A percentile compares a stretch with the other conserved stretches of the same genome.
phyloP scores from a whole-genome alignment of 495 filamentous ascomycete genomes.

The Aspergillus ellipticus region DNA sequence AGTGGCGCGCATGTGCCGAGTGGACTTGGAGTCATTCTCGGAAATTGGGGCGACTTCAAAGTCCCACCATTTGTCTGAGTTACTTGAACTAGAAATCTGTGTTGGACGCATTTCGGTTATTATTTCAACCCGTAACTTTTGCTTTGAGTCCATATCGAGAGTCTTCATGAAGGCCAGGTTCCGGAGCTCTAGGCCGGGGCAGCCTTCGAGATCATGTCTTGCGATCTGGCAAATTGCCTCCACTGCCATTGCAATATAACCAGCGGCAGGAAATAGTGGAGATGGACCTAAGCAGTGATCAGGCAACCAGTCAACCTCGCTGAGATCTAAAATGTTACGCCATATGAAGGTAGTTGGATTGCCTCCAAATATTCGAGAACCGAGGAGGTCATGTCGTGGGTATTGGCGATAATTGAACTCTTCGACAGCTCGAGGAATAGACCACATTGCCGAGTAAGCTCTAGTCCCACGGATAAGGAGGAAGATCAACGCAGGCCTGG shows the following conservation, averaged over 20 bases:
- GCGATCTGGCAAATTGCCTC: constrained; percentile 39
- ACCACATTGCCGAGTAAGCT: neutral
- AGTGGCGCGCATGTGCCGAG: constrained; percentile 7
- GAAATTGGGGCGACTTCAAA: constrained; percentile 8
- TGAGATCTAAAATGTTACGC: constrained; percentile 10
- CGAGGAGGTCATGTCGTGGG: constrained; percentile 11
- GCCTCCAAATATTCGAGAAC: neutral
- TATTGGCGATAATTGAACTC: neutral
- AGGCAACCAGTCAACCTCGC: constrained; percentile 11
- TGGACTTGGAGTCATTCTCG: neutral
- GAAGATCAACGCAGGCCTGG: constrained; percentile 3
- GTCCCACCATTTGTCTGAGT: constrained; percentile 12
- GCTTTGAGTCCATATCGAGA: constrained; percentile 13
- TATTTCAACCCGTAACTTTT: constrained; percentile 4
- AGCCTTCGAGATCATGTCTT: constrained; percentile 8
- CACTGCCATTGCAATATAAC: constrained; percentile 53
- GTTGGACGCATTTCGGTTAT: neutral
- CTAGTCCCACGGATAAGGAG: constrained; percentile 12
- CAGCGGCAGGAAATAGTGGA: constrained; percentile 51
- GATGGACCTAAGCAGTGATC: constrained; percentile 19
- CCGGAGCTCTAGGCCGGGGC: constrained; percentile 13
- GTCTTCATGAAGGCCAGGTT: constrained; percentile 36
- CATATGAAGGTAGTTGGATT: neutral
- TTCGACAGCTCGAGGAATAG: neutral
- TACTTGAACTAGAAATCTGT: neutral